phyloP scores from a whole-genome alignment of 306 rosid species.

The Casuarina glauca region DNA sequence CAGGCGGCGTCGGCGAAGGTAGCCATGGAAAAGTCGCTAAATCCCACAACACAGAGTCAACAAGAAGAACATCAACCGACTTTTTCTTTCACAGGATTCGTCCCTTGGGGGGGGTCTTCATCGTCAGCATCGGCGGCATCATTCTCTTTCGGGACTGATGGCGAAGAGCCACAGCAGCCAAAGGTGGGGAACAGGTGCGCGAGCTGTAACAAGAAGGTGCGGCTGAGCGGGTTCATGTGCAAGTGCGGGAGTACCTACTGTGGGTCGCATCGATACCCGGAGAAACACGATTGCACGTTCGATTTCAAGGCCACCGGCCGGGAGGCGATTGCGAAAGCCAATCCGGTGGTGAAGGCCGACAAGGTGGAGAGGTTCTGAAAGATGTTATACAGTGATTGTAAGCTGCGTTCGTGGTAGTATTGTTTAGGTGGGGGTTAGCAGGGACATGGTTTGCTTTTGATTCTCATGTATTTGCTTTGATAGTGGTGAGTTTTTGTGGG shows the following conservation, averaged over 20 bases:
- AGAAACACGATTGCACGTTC: constrained; percentile 49
- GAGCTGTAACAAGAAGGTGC: constrained; percentile 52
- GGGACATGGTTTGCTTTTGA: not conserved
- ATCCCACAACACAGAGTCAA: constrained; percentile 2
- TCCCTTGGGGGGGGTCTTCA: not conserved
- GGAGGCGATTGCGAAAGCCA: constrained; percentile 49
- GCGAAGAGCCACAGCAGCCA: constrained; percentile 4
- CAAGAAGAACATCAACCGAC: not conserved
- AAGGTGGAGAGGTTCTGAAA: constrained; percentile 36
- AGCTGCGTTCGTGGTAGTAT: not conserved
- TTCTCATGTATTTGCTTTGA: not conserved
- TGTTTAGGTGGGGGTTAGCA: not conserved
- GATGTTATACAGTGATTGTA: not conserved
- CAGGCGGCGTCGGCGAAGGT: constrained; percentile 45
- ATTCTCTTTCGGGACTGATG: not conserved
- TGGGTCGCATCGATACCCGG: constrained; percentile 56
- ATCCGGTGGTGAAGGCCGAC: constrained; percentile 51
- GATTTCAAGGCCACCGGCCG: constrained; percentile 46
- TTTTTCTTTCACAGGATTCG: too few species aligned
- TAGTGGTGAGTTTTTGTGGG: not conserved
- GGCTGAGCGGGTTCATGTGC: constrained; percentile 54
- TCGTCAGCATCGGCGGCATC: not conserved
- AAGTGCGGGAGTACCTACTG: constrained; percentile 60
- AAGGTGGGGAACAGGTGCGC: constrained; percentile 43
- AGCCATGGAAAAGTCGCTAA: constrained; percentile 42